Evolutionary conservation across 2,329 filamentous ascomycete species (phyloP).

Genomic region (Bipolaris zeicola): DNA sequence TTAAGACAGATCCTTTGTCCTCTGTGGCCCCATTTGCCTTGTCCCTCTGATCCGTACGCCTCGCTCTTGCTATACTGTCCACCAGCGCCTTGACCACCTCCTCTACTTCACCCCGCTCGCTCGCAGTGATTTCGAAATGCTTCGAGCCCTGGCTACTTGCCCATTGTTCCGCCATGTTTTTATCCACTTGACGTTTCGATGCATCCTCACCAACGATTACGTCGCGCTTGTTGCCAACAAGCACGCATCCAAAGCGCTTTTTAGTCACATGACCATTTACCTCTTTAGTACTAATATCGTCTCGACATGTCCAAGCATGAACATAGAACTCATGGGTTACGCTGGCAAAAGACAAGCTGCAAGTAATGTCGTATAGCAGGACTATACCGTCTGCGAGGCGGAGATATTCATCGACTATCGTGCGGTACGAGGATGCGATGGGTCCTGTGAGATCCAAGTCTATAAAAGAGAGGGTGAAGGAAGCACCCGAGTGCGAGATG

Average conservation of each 20-base stretch:
- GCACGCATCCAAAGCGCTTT: constrained; percentile 34
- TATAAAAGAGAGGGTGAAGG: constrained; percentile 16
- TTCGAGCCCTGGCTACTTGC: constrained; percentile 29
- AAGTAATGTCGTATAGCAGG: constrained; percentile 39
- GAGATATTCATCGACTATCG: constrained; percentile 11
- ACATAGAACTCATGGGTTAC: constrained; percentile 28
- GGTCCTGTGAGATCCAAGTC: constrained; percentile 29
- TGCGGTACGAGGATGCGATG: constrained; percentile 7
- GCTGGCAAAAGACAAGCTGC: constrained; percentile 24
- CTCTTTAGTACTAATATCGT: constrained; percentile 1
- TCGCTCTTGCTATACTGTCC: constrained; percentile 14
- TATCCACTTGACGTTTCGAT: constrained; percentile 19
- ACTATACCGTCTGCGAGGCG: constrained; percentile 29
- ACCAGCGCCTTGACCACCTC: constrained; percentile 24
- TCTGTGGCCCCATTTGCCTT: background rate
- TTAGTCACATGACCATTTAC: background rate
- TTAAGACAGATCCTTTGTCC: background rate
- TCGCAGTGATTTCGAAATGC: constrained; percentile 27
- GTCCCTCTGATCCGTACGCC: constrained; percentile 17
- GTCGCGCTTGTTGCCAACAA: constrained; percentile 39
- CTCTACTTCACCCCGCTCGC: constrained; percentile 13
- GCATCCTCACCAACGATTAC: constrained; percentile 12
- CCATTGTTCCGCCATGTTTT: constrained; percentile 29
- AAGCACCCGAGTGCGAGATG: constrained; percentile 7
- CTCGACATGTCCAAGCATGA: constrained; percentile 20